Base-by-base conservation (phyloP, 768 basidiomycete genomes). In the Podaxis pistillaris region DNA sequence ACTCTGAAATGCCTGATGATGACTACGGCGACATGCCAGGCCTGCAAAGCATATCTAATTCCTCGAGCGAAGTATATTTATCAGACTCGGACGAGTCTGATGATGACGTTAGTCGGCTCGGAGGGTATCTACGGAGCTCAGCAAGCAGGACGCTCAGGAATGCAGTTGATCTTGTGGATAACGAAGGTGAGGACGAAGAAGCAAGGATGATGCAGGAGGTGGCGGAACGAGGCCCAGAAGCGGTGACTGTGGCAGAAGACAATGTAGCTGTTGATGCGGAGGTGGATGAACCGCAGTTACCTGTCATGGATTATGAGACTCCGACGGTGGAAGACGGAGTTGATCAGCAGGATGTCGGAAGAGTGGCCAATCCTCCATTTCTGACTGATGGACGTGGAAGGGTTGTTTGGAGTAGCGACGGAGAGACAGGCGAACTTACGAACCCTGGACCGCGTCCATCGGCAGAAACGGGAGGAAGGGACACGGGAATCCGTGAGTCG, bases 341-440 rank as follows among this genome's bases (percentile, higher is more conserved):
- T 24, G 41, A 51, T 17, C 17, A 19, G 22, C 13, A 24, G 13
- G 64, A 60, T 12, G 44, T 37, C 26, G 38, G 52, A 28, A 50
- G 52, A 51, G 63, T 46, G 55, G 58, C 66, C 17, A 77, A 80
- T 30, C 83, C 85, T 33, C 80, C 83, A 6, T 88, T 87, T 67
- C 76, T 85, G 62, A 88, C 87, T 13, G 87, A 88, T 70, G 86
- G 86, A 28, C 78, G 87, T 51, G 86, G 86, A 8, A 76, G 86
- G 60, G 86, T 87, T 22, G 82, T 87, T 17, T 78, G 79, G 71
- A 80, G 75, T 9, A 69, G 71, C 60, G 33, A 68, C 38, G 64
- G 55, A 17, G 67, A 68, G 53, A 28, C 58, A 24, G 56, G 24
- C 37, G 49, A 67, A 6, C 37, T 40, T 15, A 38, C 65, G 47